Conservation (phyloP, 768 basidiomycete species). For the Kwoniella europaea region DNA sequence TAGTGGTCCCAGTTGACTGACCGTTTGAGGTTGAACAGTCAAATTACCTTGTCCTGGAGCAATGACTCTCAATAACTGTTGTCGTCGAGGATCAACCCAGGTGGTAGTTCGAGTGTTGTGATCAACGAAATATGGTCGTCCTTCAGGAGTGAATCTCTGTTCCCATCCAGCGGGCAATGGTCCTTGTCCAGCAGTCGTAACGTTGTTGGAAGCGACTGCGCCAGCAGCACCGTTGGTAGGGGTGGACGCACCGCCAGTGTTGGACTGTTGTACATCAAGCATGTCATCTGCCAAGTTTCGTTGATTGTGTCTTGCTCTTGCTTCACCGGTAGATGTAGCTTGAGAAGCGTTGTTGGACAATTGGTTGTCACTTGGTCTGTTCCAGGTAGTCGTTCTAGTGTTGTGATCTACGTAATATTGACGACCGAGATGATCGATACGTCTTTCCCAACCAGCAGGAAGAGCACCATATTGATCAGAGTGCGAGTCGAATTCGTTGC, state of each 20-base stretch:
- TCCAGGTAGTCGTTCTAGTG: conserved; percentile 96
- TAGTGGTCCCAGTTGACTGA: conserved; percentile 92
- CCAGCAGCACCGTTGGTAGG: conserved; percentile 43
- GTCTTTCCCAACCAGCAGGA: conserved; percentile 92
- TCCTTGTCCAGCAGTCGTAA: conserved; percentile 77
- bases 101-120: conserved; percentile 99
- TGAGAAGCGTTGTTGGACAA: conserved; percentile 69
- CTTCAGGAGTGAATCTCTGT: conserved; percentile 97
- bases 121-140: conserved; percentile 97
- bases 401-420: conserved; percentile 99
- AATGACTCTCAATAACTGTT: conserved; percentile 95
- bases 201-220: conserved; percentile 48
- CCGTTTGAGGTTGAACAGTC: conserved; percentile 88
- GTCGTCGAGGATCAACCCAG: conserved; percentile 99
- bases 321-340: conserved; percentile 54
- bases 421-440: conserved; percentile 91
- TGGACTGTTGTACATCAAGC: conserved; percentile 49
- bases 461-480: conserved; percentile 92
- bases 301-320: conserved; percentile 58
- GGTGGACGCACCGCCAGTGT: conserved; percentile 36
- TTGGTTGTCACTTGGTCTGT: conserved; percentile 79
- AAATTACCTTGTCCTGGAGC: conserved; percentile 84
- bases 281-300: conserved; percentile 59
- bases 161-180: conserved; percentile 97
- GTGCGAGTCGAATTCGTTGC: conserved; percentile 76